Conservation (phyloP, 225 moss, liverwort and hornwort genomes). For the Antitrichia curtipendula region DNA sequence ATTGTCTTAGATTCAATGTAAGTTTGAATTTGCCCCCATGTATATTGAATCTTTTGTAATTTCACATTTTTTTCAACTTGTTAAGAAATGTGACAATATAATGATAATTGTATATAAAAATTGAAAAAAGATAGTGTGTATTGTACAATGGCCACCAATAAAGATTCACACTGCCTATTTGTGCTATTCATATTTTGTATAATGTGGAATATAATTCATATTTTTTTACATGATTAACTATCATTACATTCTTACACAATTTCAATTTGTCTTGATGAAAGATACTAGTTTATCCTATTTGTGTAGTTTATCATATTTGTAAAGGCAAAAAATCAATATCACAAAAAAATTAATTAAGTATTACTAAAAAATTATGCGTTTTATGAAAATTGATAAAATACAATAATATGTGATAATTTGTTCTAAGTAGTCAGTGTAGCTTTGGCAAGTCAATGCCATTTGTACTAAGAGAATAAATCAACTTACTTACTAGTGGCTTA, state of each 20-base stretch:
- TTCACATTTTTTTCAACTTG: neutral
- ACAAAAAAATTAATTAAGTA: neutral
- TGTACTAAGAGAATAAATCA: neutral
- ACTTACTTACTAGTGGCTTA: too few species aligned
- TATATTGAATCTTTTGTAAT: neutral
- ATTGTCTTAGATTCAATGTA: neutral
- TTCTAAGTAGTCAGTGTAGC: neutral
- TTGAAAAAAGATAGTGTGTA: neutral
- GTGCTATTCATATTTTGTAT: neutral
- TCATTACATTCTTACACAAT: neutral
- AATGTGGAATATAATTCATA: neutral
- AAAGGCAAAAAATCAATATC: neutral
- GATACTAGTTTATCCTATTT: neutral
- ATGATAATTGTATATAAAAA: neutral
- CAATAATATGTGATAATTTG: neutral
- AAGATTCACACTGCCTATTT: neutral
- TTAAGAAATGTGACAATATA: neutral
- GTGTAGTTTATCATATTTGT: neutral
- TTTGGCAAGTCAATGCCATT: neutral
- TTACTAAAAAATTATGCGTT: too few species aligned
- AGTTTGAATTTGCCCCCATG: too few species aligned
- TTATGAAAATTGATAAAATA: neutral
- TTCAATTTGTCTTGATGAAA: too few species aligned
- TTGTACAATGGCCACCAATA: neutral
- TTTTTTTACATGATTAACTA: neutral